Base-by-base conservation (phyloP, 140 eudicot genomes). In the Stevia rebaudiana region DNA sequence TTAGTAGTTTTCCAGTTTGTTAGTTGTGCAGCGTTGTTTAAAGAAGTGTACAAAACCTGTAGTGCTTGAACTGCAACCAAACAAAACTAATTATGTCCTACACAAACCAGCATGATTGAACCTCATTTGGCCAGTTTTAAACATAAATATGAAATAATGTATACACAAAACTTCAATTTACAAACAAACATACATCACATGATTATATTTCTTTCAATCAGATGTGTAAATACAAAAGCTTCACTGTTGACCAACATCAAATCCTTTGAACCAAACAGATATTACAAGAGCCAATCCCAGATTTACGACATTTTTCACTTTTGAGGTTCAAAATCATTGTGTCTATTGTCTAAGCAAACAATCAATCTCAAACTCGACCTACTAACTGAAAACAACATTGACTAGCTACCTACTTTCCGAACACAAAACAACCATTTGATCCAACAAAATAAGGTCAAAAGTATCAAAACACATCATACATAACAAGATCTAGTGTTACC, bases 1-100 rank as follows among this genome's bases (percentile, higher is more conserved):
- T 83, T 81, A 81, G 51, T 88, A 4, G 81, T 40, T 75, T 85
- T 88, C 98, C 98, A 92, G 59, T 83, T 81, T 18, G 95, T 79
- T 53, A 92, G 72, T 66, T 83, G 90, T 40, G 86, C 67, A 72
- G 96, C 83, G 69, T 75, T 85, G 79, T 81, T 88, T 68, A 92
- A 54, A 52, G 95, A 78, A 47, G 83, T 77, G 68, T 85, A 92
- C 72, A 92, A 30, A 71, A 85, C 94, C 75, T 81, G 83, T 60
- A 92, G 90, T 15, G 90, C 85, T 79, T 81, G 89, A 44, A 82
- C 98, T 88, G 81, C 81, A 88, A 22, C 40, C 40, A 67, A 51
- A 66, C 68, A 80, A 52, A 35, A 39, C 57, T 41, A 62, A 31
- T 66, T 62, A 5, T 63, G 2, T 0, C 49, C 64, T 47, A 64